These are phyloP conservation scores for Cercospora sojina DNA, from an alignment of 2,329 filamentous ascomycete species.

Conservation along the genomic window DNA sequence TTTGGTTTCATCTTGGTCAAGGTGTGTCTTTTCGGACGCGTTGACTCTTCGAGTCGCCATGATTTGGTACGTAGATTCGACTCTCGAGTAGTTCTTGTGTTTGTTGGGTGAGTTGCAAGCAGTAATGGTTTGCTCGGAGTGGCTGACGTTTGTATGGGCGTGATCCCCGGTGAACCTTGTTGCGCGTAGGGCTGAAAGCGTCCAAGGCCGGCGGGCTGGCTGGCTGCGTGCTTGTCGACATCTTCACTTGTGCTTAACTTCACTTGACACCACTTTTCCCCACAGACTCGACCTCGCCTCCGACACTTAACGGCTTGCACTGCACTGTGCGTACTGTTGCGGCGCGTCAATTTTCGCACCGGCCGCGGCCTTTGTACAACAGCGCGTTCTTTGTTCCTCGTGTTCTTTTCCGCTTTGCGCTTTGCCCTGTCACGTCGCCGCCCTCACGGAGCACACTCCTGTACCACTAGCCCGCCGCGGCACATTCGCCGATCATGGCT, in stretches of 20 bases:
- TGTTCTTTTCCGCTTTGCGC: conserved; percentile 10
- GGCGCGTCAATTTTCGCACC: neutral
- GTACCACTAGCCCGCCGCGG: conserved; percentile 8
- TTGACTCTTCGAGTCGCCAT: conserved; percentile 72
- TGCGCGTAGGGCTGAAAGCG: conserved; percentile 5
- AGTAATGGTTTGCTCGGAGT: conserved; percentile 3
- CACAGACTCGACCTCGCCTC: neutral
- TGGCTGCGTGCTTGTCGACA: neutral
- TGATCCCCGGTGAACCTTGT: conserved; percentile 1
- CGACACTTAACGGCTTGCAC: neutral
- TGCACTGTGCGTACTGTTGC: neutral
- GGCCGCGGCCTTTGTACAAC: neutral
- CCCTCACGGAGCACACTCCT: conserved; percentile 5
- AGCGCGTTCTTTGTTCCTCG: conserved; percentile 6
- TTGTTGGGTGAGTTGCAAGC: neutral
- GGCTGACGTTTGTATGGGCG: neutral
- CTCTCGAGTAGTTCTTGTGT: conserved; percentile 26
- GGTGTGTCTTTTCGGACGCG: conserved; percentile 63
- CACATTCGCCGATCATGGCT: conserved; percentile 27
- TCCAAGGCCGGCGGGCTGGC: neutral
- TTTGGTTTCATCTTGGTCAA: conserved; percentile 45
- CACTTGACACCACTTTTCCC: neutral
- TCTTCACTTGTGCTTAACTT: conserved; percentile 4
- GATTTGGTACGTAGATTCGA: neutral
- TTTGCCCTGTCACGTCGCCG: conserved; percentile 8